Evolutionary conservation across 306 rosid species (phyloP).

Genomic region (Quercus cerris): DNA sequence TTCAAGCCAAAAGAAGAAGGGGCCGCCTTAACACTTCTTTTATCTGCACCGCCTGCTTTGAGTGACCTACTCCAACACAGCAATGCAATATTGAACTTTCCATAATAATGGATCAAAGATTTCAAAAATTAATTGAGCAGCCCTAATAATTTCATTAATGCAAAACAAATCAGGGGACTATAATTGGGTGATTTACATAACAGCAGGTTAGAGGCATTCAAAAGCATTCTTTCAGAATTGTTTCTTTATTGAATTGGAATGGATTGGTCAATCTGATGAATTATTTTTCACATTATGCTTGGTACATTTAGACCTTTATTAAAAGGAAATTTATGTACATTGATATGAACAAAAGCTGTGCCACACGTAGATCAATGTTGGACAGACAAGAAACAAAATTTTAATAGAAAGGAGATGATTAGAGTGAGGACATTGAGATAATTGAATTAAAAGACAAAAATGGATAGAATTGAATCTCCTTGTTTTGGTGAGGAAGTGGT

Average conservation of each 20-base stretch:
- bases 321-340: background rate
- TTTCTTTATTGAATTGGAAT: background rate
- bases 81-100: slow-evolving; percentile 1
- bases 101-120: background rate
- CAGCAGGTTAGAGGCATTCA: background rate
- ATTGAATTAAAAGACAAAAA: background rate
- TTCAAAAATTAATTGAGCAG: background rate
- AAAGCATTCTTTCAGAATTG: background rate
- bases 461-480: background rate
- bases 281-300: background rate
- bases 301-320: background rate
- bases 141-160: slow-evolving; percentile 7
- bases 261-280: background rate
- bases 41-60: slow-evolving; percentile 45
- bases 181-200: background rate
- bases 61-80: slow-evolving; percentile 42
- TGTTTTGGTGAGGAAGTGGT: background rate
- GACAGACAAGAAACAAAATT: slow-evolving; percentile 1
- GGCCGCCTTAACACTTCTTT: slow-evolving; percentile 42
- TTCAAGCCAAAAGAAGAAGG: slow-evolving; percentile 36
- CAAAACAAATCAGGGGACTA: background rate
- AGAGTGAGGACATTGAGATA: background rate
- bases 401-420: background rate
- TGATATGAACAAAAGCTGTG: background rate
- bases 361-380: background rate